A percentile compares a stretch with the other conserved stretches of the same genome.
Evolutionary conservation across 768 basidiomycete species (phyloP).

Genomic region (Clathrus columnatus): DNA sequence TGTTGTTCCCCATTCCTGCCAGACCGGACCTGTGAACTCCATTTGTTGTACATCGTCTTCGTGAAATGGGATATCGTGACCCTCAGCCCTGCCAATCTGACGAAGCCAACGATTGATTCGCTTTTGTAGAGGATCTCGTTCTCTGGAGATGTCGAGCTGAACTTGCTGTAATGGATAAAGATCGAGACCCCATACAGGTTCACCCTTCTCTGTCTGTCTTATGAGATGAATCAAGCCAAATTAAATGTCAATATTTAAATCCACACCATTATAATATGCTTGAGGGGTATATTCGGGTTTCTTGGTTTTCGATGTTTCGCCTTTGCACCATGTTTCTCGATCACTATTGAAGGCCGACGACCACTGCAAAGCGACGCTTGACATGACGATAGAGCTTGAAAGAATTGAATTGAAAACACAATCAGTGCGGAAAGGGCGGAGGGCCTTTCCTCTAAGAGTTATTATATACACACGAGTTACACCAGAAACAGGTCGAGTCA

Average conservation of each 20-base stretch:
- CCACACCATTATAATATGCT: neutral
- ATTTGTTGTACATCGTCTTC: constrained; percentile 7
- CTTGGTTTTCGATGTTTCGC: neutral
- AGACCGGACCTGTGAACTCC: neutral
- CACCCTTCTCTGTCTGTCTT: neutral
- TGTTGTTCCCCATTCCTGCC: constrained; percentile 6
- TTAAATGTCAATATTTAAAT: too few species aligned
- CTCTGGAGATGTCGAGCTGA: neutral
- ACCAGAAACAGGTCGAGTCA: too few species aligned
- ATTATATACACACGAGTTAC: too few species aligned
- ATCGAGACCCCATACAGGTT: neutral
- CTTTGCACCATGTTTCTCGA: neutral
- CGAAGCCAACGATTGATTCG: constrained; percentile 2
- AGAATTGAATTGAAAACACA: neutral
- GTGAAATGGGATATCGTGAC: neutral
- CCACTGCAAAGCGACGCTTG: neutral
- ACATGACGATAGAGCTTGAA: neutral
- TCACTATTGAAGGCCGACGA: neutral
- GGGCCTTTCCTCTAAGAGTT: neutral
- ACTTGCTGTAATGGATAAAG: neutral
- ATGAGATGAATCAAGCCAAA: too few species aligned
- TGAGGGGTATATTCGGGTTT: neutral
- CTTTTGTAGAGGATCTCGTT: neutral
- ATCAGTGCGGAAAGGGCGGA: neutral
- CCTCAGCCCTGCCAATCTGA: constrained; percentile 1